Evolutionary conservation across 1,284 basidiomycete genomes (phyloP).

Genomic region (Cryptococcus wingfieldii): DNA sequence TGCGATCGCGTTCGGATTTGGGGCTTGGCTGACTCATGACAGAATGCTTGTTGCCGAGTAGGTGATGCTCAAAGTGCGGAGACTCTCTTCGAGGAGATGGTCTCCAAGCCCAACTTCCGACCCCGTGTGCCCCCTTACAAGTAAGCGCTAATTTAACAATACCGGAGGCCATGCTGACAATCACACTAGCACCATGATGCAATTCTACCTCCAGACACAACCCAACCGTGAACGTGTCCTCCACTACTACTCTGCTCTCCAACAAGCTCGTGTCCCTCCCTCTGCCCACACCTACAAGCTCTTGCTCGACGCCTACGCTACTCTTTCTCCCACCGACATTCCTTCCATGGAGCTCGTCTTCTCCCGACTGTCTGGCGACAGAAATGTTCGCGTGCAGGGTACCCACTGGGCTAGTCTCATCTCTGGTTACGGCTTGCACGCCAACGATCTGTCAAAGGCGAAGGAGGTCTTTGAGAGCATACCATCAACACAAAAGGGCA

Average conservation of each 20-base stretch:
- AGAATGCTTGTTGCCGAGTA: slow-evolving; percentile 80
- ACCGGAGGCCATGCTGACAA: slow-evolving; percentile 1
- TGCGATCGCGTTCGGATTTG: slow-evolving; percentile 2
- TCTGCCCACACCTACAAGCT: slow-evolving; percentile 93
- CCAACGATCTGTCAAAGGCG: slow-evolving; percentile 73
- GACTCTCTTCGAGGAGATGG: slow-evolving; percentile 82
- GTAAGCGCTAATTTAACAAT: slow-evolving; percentile 23
- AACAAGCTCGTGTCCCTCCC: slow-evolving; percentile 62
- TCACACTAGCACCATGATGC: slow-evolving; percentile 88
- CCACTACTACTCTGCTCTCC: slow-evolving; percentile 71
- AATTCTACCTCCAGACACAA: slow-evolving; percentile 85
- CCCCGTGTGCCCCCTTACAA: slow-evolving; percentile 81
- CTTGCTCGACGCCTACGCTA: slow-evolving; percentile 83
- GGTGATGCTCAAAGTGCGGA: slow-evolving; percentile 83
- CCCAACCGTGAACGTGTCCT: slow-evolving; percentile 75
- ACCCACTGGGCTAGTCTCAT: slow-evolving; percentile 91
- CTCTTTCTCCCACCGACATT: slow-evolving; percentile 79
- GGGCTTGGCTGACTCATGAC: neutral
- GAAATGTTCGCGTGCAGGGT: slow-evolving; percentile 62
- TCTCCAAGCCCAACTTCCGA: slow-evolving; percentile 65
- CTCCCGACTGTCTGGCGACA: slow-evolving; percentile 56
- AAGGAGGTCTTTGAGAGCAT: slow-evolving; percentile 76
- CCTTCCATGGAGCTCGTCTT: slow-evolving; percentile 71
- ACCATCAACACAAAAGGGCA: slow-evolving; percentile 36
- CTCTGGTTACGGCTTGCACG: slow-evolving; percentile 79